A percentile compares a stretch with the other conserved stretches of the same genome.
Conservation (phyloP, 83 land plant genomes). For the Picea abies region DNA sequence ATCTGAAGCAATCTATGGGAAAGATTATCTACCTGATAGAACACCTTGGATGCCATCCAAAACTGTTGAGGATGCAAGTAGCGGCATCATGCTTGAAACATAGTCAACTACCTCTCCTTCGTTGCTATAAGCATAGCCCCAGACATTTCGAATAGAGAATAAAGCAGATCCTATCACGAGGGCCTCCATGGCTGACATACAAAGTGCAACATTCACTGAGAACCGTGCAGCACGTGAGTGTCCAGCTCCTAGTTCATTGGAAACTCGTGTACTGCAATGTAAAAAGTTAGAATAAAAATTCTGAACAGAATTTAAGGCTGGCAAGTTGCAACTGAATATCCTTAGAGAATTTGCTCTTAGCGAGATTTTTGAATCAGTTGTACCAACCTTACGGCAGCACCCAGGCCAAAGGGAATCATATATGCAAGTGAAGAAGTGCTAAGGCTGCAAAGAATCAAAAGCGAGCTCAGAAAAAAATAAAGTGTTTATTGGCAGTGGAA, state of each 20-base stretch:
- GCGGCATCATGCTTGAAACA: slow-evolving; percentile 34
- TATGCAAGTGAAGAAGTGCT: slow-evolving; percentile 44
- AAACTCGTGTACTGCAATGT: slow-evolving; percentile 26
- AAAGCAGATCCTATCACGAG: slow-evolving; percentile 13
- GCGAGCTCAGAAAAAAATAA: not conserved
- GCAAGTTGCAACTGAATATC: not conserved
- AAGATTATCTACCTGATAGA: slow-evolving; percentile 31
- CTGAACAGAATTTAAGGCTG: not conserved
- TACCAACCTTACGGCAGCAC: too few species aligned
- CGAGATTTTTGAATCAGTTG: not conserved
- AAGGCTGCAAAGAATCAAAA: slow-evolving; percentile 32
- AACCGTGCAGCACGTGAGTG: slow-evolving; percentile 27
- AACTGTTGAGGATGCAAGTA: slow-evolving; percentile 39
- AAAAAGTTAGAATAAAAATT: not conserved
- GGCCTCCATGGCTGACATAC: slow-evolving; percentile 20
- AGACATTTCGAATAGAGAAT: slow-evolving; percentile 30
- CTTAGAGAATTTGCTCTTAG: not conserved
- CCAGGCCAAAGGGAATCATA: slow-evolving; percentile 69
- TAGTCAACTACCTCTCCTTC: slow-evolving; percentile 43
- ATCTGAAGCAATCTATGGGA: too few species aligned
- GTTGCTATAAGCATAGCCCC: slow-evolving; percentile 60
- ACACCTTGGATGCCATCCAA: slow-evolving; percentile 42
- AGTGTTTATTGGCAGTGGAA: not conserved
- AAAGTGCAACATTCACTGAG: slow-evolving; percentile 25
- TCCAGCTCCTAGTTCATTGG: slow-evolving; percentile 44